phyloP scores from a whole-genome alignment of 2,329 filamentous ascomycete genomes.

The Ascochyta rabiei region DNA sequence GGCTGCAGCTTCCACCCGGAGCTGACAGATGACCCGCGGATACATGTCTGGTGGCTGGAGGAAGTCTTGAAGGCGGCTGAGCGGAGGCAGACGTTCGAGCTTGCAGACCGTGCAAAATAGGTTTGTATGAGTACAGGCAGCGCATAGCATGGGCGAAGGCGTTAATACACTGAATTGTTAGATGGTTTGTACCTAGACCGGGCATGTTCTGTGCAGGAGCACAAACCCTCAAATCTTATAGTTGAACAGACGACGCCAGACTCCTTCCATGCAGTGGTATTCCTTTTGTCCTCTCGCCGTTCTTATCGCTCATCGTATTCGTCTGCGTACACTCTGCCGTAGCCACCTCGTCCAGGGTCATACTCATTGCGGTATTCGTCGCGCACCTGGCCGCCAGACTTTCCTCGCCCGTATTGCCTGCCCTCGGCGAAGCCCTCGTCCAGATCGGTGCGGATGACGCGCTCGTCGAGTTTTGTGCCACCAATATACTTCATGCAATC shows the following conservation, averaged over 20 bases:
- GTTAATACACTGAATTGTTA: slow-evolving; percentile 16
- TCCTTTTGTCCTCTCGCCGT: background rate
- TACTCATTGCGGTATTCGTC: slow-evolving; percentile 98
- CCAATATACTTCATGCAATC: slow-evolving; percentile 99
- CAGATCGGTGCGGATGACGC: slow-evolving; percentile 92
- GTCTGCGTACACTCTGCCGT: slow-evolving; percentile 69
- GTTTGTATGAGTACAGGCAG: background rate
- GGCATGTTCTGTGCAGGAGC: slow-evolving; percentile 5
- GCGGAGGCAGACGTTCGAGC: slow-evolving; percentile 39
- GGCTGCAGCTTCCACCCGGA: slow-evolving; percentile 97
- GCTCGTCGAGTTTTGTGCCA: slow-evolving; percentile 96
- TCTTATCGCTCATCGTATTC: slow-evolving; percentile 40
- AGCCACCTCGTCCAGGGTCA: slow-evolving; percentile 90
- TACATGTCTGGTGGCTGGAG: slow-evolving; percentile 91
- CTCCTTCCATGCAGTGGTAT: slow-evolving; percentile 26
- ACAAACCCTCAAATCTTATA: slow-evolving; percentile 4
- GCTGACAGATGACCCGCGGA: slow-evolving; percentile 82
- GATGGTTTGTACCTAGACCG: slow-evolving; percentile 17
- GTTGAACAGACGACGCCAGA: slow-evolving; percentile 21
- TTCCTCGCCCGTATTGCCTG: slow-evolving; percentile 92
- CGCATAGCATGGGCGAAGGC: slow-evolving; percentile 7
- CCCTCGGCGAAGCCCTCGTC: slow-evolving; percentile 97
- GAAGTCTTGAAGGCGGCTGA: slow-evolving; percentile 60
- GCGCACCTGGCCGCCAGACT: slow-evolving; percentile 93
- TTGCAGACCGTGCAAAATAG: slow-evolving; percentile 35